Evolutionary conservation across 805 yeast species (phyloP).

Genomic region (Metschnikowia orientalis): DNA sequence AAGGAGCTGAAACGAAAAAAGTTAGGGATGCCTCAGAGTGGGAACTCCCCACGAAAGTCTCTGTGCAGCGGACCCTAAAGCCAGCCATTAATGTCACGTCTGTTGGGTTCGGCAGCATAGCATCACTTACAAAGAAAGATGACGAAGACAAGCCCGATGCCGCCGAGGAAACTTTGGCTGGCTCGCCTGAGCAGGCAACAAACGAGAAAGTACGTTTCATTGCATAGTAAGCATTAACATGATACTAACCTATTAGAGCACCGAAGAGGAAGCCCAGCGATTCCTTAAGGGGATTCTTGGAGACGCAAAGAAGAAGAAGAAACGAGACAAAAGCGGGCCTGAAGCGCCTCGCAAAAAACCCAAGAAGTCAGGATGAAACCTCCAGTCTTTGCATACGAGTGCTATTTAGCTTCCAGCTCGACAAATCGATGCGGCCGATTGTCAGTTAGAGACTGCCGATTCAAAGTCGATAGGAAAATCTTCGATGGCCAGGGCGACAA

Average conservation of each 20-base stretch:
- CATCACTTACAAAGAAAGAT: conserved; percentile 10
- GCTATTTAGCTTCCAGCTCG: no score
- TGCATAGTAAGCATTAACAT: neutral
- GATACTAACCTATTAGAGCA: conserved; percentile 6
- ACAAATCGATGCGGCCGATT: no score
- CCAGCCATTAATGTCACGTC: conserved; percentile 23
- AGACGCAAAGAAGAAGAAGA: conserved; percentile 12
- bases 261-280: conserved; percentile 11
- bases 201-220: conserved; percentile 1
- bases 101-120: conserved; percentile 41
- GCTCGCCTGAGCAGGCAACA: neutral
- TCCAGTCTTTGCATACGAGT: no score
- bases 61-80: conserved; percentile 25
- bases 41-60: conserved; percentile 34
- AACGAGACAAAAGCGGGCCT: conserved; percentile 5
- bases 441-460: no score
- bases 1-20: conserved; percentile 24
- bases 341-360: conserved; percentile 6
- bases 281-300: conserved; percentile 14
- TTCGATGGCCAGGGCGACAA: no score
- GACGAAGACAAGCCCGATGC: conserved; percentile 5
- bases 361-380: no score
- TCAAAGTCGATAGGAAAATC: no score
- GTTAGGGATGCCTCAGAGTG: conserved; percentile 51
- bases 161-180: neutral